Base-by-base conservation (phyloP, 805 yeast species). In the Cyberlindnera japonica region DNA sequence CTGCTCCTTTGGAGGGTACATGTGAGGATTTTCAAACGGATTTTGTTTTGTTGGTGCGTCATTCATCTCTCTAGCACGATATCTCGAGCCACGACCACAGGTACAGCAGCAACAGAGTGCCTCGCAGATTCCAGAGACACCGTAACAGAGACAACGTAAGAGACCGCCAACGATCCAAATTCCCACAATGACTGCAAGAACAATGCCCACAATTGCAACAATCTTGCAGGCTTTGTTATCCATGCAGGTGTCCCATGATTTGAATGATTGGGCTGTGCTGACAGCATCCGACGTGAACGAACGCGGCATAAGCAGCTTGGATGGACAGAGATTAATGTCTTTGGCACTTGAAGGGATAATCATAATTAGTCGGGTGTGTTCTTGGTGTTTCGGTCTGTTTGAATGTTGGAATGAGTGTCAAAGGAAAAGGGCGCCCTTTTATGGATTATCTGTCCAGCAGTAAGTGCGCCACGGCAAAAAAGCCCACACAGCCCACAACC, bases 201-300 rank as follows among this genome's bases (percentile, higher is more conserved):
- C 75, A 3, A 84, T 81, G 3, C 84, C 82, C 12, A 83, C 85
- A 32, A 85, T 84, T 4, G 85, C 90, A 16, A 82, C 75, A 42
- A 84, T 75, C 55, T 85, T 86, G 62, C 95, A 86, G 34, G 79
- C 69, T 33, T 64, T 79, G 59, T 83, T 82, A 54, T 72, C 82
- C 91, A 83, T 84, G 62, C 95, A 86, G 3, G 85, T 75, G 55
- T 81, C 77, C 93, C 95, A 85, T 38, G 59, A 49, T 54, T 68
- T 75, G 67, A 82, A 82, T 6, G 83, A 60, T 21, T 67, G 50
- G 6, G 65, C 68, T 3, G 71, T 65, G 17, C 58, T 50, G 12
- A 50, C 45, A 3, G 57, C 58, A 35, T 54, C 63, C 20, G 44
- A 45, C 18, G 44, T 40, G 41, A 38, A 37, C 5, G 40, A 30